Evolutionary conservation across 2,329 filamentous ascomycete genomes (phyloP).

Genomic region (Rhynchosporium graminicola): DNA sequence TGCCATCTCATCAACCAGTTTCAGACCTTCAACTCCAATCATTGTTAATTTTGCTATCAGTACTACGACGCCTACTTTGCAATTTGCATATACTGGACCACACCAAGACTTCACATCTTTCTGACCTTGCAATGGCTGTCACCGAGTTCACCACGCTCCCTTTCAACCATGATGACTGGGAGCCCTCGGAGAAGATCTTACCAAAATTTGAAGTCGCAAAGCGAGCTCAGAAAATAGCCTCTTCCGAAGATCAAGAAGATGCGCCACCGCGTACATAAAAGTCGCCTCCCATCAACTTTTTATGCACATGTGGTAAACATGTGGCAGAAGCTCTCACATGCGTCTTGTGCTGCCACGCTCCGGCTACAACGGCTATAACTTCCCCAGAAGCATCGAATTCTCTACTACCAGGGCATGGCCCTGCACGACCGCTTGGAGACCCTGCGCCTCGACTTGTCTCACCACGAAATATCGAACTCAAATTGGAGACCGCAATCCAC

Average conservation of each 20-base stretch:
- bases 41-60: no score
- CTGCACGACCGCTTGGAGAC: background rate
- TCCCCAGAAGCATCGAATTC: no score
- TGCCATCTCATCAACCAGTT: background rate
- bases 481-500: slow-evolving; percentile 42
- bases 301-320: no score
- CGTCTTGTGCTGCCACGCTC: no score
- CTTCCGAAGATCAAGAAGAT: no score
- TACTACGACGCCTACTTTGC: background rate
- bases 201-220: background rate
- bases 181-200: background rate
- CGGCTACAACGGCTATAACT: no score
- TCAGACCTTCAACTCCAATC: background rate
- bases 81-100: background rate
- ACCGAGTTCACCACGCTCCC: slow-evolving; percentile 50
- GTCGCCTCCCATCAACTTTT: no score
- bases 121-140: slow-evolving; percentile 40
- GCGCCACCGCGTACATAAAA: no score
- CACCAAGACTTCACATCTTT: background rate
- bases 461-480: slow-evolving; percentile 35
- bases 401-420: no score
- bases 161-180: slow-evolving; percentile 29
- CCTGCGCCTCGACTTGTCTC: slow-evolving; percentile 17
- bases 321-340: no score
- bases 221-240: no score